A percentile compares a stretch with the other conserved stretches of the same genome.
phyloP scores from a whole-genome alignment of 2,329 filamentous ascomycete species.

The Fusarium verrucosum region DNA sequence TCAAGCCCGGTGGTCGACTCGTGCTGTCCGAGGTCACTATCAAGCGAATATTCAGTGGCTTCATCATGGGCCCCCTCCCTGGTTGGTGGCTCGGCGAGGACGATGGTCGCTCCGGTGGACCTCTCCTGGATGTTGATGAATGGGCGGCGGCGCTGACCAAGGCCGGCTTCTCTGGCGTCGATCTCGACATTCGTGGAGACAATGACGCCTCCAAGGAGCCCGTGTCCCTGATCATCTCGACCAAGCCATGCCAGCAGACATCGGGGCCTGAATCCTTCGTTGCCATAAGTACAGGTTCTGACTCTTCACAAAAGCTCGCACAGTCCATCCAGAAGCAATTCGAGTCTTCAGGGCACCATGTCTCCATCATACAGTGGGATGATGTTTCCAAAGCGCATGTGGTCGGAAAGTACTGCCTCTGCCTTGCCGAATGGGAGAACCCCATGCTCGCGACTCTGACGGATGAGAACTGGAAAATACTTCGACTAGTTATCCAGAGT shows the following conservation, averaged over 20 bases:
- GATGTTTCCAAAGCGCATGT: not conserved
- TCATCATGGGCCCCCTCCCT: not conserved
- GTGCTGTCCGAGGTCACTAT: not conserved
- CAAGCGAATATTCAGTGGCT: not conserved
- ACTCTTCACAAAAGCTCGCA: not conserved
- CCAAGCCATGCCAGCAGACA: not conserved
- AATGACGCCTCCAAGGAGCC: not conserved
- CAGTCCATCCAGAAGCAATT: not conserved
- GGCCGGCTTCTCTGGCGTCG: not conserved
- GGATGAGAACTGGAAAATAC: not conserved
- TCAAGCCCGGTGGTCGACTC: not conserved
- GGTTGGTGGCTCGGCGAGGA: constrained; percentile 7
- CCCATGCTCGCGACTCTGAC: not conserved
- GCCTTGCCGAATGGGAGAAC: not conserved
- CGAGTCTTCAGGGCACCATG: not conserved
- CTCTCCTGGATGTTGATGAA: not conserved
- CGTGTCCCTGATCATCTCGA: not conserved
- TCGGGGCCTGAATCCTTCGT: not conserved
- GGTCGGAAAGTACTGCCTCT: not conserved
- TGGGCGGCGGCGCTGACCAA: not conserved
- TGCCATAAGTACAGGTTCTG: not conserved
- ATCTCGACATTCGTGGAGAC: not conserved
- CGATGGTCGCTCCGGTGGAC: not conserved
- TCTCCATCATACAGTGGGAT: not conserved
- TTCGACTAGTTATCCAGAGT: not conserved